phyloP scores from a whole-genome alignment of 257 asterid species.

The Datura wrightii region DNA sequence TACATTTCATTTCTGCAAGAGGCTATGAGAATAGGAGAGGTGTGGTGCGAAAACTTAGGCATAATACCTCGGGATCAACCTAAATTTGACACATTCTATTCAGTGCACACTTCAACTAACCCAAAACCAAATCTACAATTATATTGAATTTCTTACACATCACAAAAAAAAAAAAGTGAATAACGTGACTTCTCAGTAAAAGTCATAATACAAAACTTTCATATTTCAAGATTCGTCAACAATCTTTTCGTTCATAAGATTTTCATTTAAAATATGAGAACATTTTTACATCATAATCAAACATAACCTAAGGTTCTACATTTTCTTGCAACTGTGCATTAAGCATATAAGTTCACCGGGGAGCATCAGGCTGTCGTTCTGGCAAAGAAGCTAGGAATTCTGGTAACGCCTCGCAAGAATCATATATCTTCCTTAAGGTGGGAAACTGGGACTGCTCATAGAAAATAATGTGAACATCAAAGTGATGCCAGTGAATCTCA shows the following conservation, averaged over 20 bases:
- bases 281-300: neutral
- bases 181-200: neutral
- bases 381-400: conserved; percentile 73
- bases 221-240: neutral
- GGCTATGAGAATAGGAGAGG: too few species aligned
- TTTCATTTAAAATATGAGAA: neutral
- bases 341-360: neutral
- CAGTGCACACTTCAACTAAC: neutral
- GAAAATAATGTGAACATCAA: neutral
- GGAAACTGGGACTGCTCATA: conserved; percentile 61
- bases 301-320: too few species aligned
- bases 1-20: too few species aligned
- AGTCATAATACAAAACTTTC: neutral
- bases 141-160: neutral
- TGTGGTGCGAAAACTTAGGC: too few species aligned
- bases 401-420: conserved; percentile 58
- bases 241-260: neutral
- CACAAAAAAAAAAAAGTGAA: neutral
- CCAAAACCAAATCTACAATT: neutral
- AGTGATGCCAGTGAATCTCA: neutral
- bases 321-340: too few species aligned
- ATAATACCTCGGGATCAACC: too few species aligned
- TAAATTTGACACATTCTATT: too few species aligned
- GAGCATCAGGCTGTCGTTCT: conserved; percentile 73
- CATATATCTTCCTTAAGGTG: conserved; percentile 47